A percentile compares a stretch with the other conserved stretches of the same genome.
Evolutionary conservation across 139 green algal genomes (phyloP).

Genomic region (Ettlia oleoabundans): DNA sequence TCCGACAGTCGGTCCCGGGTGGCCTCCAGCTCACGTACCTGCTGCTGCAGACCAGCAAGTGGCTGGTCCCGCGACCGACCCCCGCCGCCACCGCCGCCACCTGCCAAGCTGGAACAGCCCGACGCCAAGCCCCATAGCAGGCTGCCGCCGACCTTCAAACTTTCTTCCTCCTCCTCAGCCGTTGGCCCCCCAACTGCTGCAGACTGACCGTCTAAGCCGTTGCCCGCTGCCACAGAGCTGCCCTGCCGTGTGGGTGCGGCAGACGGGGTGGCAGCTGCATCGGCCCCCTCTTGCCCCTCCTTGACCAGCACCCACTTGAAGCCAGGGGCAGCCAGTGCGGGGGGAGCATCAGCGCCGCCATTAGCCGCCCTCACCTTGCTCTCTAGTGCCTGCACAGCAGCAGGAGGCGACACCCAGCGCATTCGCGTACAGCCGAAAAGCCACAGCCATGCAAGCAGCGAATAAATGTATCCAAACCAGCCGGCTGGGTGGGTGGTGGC

Average conservation of each 20-base stretch:
- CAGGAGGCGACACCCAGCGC: neutral
- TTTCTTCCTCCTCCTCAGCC: slow-evolving; percentile 1
- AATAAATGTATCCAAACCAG: neutral
- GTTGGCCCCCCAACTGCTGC: neutral
- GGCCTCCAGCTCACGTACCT: slow-evolving; percentile 73
- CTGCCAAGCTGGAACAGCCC: neutral
- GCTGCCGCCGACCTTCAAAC: slow-evolving; percentile 21
- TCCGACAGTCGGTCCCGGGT: slow-evolving; percentile 83
- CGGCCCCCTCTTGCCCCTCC: slow-evolving; percentile 46
- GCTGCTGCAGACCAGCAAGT: slow-evolving; percentile 59
- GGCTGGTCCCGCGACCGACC: slow-evolving; percentile 48
- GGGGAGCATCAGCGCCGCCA: neutral
- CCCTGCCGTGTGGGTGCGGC: neutral
- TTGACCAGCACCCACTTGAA: slow-evolving; percentile 74
- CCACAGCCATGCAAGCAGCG: neutral
- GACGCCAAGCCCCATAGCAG: slow-evolving; percentile 12
- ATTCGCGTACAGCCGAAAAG: neutral
- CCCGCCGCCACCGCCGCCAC: neutral
- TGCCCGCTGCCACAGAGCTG: neutral
- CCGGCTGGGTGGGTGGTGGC: neutral
- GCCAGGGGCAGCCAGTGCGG: slow-evolving; percentile 38
- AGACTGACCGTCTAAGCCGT: neutral
- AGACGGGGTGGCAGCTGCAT: neutral
- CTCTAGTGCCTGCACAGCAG: slow-evolving; percentile 43
- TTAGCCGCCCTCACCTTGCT: slow-evolving; percentile 38